A percentile compares a stretch with the other conserved stretches of the same genome.
These are phyloP conservation scores for Fremontodendron californicum DNA, from an alignment of 345 rosid species.

Conservation along the genomic window DNA sequence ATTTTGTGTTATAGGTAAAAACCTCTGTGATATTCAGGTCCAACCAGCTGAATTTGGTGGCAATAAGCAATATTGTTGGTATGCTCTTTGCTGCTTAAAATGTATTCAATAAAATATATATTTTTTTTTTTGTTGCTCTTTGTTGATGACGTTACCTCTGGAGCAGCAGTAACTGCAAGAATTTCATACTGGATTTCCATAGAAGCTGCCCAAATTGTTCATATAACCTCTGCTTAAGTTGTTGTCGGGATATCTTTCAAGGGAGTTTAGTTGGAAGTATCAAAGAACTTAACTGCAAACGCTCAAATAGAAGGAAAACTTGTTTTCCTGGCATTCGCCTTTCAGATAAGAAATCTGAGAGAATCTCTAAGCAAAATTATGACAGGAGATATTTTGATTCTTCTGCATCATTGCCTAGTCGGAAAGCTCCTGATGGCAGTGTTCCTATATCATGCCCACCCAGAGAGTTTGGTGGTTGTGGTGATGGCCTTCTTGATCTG, in stretches of 20 bases:
- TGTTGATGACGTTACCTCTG: conserved; percentile 27
- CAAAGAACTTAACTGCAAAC: conserved; percentile 34
- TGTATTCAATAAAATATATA: conserved; percentile 13
- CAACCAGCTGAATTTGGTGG: conserved; percentile 40
- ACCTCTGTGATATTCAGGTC: conserved; percentile 44
- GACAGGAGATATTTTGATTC: conserved; percentile 26
- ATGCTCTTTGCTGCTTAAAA: conserved; percentile 28
- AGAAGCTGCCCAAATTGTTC: conserved; percentile 71
- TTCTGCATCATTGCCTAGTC: conserved; percentile 27
- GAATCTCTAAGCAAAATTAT: conserved; percentile 21
- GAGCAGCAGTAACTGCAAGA: conserved; percentile 53
- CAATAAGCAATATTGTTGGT: conserved; percentile 55
- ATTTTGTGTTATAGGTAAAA: conserved; percentile 42
- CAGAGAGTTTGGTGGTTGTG: conserved; percentile 58
- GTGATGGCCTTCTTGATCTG: conserved; percentile 47
- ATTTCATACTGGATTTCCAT: conserved; percentile 54
- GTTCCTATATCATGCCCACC: conserved; percentile 49
- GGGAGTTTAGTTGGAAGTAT: conserved; percentile 38
- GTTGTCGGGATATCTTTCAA: conserved; percentile 48
- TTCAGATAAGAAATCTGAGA: conserved; percentile 27
- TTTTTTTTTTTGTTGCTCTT: conserved; percentile 18
- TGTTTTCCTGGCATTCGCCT: conserved; percentile 24
- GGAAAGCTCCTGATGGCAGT: conserved; percentile 28
- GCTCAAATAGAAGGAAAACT: conserved; percentile 32
- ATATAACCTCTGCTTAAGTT: conserved; percentile 55